Conservation (phyloP, 495 filamentous ascomycete species). For the Penicillium lagena region DNA sequence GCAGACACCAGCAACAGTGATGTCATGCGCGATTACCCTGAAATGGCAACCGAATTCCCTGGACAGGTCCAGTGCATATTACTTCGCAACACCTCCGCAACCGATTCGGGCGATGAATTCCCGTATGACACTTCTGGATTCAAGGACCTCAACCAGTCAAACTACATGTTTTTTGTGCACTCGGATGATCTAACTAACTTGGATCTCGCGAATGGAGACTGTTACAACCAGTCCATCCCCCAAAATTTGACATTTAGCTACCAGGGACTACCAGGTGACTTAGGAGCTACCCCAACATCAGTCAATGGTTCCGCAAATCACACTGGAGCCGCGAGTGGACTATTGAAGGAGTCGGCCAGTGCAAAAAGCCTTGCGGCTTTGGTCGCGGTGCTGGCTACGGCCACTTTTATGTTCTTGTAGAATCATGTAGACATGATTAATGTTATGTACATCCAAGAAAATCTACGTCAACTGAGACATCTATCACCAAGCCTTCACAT, state of each 20-base stretch:
- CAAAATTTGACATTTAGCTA: constrained; percentile 66
- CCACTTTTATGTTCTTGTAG: constrained; percentile 9
- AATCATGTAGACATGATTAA: constrained; percentile 1
- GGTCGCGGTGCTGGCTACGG: constrained; percentile 5
- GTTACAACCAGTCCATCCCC: constrained; percentile 52
- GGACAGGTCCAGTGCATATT: constrained; percentile 73
- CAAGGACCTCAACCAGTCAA: constrained; percentile 49
- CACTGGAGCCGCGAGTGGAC: constrained; percentile 8
- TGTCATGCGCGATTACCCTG: constrained; percentile 69
- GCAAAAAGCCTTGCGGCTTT: constrained; percentile 5
- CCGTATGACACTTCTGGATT: constrained; percentile 74
- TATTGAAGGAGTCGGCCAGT: background rate
- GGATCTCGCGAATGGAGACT: constrained; percentile 65
- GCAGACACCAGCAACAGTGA: constrained; percentile 76
- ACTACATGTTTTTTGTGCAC: constrained; percentile 73
- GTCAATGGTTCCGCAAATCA: constrained; percentile 13
- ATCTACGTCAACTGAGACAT: too few species aligned
- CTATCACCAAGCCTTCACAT: too few species aligned
- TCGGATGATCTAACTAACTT: constrained; percentile 62
- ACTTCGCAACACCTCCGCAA: constrained; percentile 65
- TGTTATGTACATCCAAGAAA: too few species aligned
- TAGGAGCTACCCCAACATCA: constrained; percentile 4
- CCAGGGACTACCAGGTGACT: constrained; percentile 50
- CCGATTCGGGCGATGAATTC: constrained; percentile 54
- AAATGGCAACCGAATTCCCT: constrained; percentile 56